Evolutionary conservation across 2,329 filamentous ascomycete genomes (phyloP), one percentile per base, ranked within the genome.

Genomic region (Fonsecaea multimorphosa): DNA sequence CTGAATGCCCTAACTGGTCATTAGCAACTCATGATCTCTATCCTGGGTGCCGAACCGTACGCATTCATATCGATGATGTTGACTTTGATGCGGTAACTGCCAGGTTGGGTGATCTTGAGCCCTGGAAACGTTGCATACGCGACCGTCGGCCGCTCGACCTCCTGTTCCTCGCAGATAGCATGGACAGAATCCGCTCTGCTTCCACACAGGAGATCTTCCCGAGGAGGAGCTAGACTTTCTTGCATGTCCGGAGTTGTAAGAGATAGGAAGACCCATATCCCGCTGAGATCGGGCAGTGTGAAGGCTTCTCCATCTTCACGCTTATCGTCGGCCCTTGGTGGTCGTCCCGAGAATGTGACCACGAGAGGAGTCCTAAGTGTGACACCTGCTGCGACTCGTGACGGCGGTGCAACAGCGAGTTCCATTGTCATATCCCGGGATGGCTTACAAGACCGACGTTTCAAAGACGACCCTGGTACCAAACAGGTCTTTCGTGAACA

Each of bases 1-100:
- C 29, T 31, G 29, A 61, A 59, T 32, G 56, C 9, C 16, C 66
- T 68, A 32, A 16, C 11, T 44, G 19, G 31, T 49, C 8, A 31
- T 65, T 16, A 64, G 66, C 16, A 54, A n/a, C 16, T 16, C n/a
- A 27, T 24, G 24, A 38, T 16, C 32, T 7, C 19, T 16, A 40
- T 22, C 54, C 27, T 36, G n/a, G 32, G 29, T 8, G 49, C 38
- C 29, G 6, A 36, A 32, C 11, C 58, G 61, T 67, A 71, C 71
- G 60, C 61, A 55, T 70, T 66, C 71, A 72, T 71, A 49, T 72
- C 72, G 29, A 72, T 66, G 22, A 72, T 58, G 60, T 56, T 70
- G 36, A 72, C 57, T 36, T 61, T 70, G 56, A 73, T 34, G 12
- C 68, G 63, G 38, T 73, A 73, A 38, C 49, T 61, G 4, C 71